Percentiles rank a stretch among this genome's conserved stretches.
phyloP scores from a whole-genome alignment of 2,329 filamentous ascomycete genomes.

The Pseudocercospora musae region DNA sequence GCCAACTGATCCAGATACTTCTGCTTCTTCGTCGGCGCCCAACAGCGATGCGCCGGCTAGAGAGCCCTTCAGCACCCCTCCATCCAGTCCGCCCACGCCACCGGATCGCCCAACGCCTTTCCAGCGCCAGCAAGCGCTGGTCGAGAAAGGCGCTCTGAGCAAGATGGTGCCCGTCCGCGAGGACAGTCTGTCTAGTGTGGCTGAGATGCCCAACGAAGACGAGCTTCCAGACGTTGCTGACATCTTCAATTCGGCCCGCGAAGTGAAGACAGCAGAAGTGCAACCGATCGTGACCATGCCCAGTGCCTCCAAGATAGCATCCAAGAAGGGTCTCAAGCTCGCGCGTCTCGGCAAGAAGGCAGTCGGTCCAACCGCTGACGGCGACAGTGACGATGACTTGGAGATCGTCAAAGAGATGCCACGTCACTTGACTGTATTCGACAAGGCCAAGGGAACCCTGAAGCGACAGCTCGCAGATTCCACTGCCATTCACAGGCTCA shows the following conservation, averaged over 20 bases:
- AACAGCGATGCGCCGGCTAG: constrained; percentile 28
- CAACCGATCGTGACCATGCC: not conserved
- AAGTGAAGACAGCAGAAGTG: not conserved
- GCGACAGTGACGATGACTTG: constrained; percentile 54
- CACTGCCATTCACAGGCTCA: constrained; percentile 34
- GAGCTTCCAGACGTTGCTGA: constrained; percentile 29
- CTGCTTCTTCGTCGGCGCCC: constrained; percentile 30
- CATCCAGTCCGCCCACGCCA: constrained; percentile 44
- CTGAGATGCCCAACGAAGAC: constrained; percentile 27
- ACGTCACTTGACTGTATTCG: constrained; percentile 31
- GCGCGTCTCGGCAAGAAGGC: constrained; percentile 36
- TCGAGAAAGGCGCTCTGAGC: constrained; percentile 34
- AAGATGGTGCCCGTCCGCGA: constrained; percentile 32
- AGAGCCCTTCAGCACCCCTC: constrained; percentile 39
- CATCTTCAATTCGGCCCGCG: constrained; percentile 31
- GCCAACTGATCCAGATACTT: constrained; percentile 13
- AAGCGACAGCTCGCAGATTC: constrained; percentile 27
- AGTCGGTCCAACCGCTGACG: constrained; percentile 14
- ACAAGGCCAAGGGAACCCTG: constrained; percentile 37
- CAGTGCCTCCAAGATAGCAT: not conserved
- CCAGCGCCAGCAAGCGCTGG: constrained; percentile 35
- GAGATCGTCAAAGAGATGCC: constrained; percentile 55
- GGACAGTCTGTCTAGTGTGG: constrained; percentile 29
- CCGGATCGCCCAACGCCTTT: constrained; percentile 38
- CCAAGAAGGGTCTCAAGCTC: constrained; percentile 28